Conservation (phyloP, 257 asterid species). For the Primulina eburnea region DNA sequence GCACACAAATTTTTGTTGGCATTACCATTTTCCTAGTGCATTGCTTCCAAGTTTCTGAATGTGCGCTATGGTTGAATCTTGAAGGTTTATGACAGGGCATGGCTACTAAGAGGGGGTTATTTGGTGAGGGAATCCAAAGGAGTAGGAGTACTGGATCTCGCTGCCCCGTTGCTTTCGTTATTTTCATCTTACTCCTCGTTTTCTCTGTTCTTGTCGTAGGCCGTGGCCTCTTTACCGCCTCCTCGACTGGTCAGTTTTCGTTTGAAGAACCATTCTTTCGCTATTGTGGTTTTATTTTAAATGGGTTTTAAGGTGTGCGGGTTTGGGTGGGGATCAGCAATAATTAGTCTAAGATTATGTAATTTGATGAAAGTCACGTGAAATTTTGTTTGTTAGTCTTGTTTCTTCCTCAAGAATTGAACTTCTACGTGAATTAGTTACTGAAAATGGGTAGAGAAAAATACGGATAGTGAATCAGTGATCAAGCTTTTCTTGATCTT, state of each 20-base stretch:
- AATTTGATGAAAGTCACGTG: not conserved
- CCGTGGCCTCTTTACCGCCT: constrained; percentile 39
- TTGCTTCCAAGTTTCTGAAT: not conserved
- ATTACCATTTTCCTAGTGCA: too few relatives aligned
- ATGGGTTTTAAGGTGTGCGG: not conserved
- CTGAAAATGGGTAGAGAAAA: too few relatives aligned
- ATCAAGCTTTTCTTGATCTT: not conserved
- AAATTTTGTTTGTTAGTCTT: too few relatives aligned
- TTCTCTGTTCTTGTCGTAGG: constrained; percentile 42
- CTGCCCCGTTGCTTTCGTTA: constrained; percentile 11
- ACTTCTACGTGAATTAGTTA: constrained; percentile 4
- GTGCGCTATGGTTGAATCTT: too few relatives aligned
- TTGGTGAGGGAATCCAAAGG: constrained; percentile 30
- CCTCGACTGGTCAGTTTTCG: constrained; percentile 47
- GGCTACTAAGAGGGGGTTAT: constrained; percentile 40
- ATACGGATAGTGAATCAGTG: too few relatives aligned
- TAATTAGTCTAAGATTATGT: not conserved
- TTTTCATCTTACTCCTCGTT: constrained; percentile 13
- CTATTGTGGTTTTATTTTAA: constrained; percentile 13
- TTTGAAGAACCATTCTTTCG: not conserved
- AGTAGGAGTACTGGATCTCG: constrained; percentile 46
- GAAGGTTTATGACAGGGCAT: constrained; percentile 42
- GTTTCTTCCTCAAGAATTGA: not conserved
- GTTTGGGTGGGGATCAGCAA: not conserved
- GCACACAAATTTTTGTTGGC: too few relatives aligned